A percentile compares a stretch with the other conserved stretches of the same genome.
Evolutionary conservation across 768 basidiomycete genomes (phyloP).

Genomic region (Lactifluus hygrophoroides): DNA sequence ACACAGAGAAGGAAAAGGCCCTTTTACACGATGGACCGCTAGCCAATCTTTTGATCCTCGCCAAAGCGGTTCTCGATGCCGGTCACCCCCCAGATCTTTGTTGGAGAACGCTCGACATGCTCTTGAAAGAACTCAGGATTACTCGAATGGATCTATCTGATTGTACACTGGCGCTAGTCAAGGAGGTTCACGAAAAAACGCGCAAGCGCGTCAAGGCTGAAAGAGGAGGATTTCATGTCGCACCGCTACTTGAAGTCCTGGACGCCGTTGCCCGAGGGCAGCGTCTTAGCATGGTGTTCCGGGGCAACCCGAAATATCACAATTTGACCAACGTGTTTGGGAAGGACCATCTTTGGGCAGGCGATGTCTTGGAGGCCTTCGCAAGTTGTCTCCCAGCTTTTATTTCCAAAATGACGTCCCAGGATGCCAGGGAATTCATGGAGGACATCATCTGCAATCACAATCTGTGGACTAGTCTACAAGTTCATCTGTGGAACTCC

Average conservation of each 20-base stretch:
- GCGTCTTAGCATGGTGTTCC: background rate
- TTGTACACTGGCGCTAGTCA: background rate
- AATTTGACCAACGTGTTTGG: background rate
- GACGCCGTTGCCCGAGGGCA: background rate
- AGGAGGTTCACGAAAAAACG: background rate
- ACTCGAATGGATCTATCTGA: background rate
- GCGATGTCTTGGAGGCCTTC: background rate
- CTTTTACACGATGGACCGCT: slow-evolving; percentile 2
- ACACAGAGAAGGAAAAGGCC: background rate
- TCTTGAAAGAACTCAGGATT: background rate
- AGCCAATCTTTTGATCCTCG: background rate
- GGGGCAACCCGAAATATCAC: background rate
- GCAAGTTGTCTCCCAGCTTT: background rate
- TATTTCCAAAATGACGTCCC: background rate
- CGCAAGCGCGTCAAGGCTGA: background rate
- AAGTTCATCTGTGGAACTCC: background rate
- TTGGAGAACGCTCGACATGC: slow-evolving; percentile 3
- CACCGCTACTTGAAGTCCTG: background rate
- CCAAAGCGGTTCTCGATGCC: background rate
- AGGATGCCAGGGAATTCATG: background rate
- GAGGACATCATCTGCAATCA: background rate
- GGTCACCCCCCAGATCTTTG: background rate
- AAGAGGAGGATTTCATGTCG: background rate
- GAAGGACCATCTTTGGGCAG: background rate
- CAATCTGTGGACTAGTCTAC: slow-evolving; percentile 4